Conservation (phyloP, 106 monocot species). For the Iris macrosiphon region DNA sequence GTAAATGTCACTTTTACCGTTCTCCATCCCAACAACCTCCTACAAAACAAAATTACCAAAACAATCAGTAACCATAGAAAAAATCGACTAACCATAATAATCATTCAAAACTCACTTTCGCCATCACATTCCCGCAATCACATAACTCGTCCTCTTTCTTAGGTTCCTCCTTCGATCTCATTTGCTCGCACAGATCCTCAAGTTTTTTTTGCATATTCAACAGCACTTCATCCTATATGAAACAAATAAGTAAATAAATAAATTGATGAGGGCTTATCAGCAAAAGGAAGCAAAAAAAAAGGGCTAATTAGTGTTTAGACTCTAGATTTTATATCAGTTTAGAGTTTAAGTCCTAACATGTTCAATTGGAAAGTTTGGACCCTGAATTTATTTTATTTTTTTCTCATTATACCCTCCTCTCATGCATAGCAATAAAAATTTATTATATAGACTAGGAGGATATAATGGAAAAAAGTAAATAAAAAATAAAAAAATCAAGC, state of each 20-base stretch:
- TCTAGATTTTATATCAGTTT: too few relatives aligned
- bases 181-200: slow-evolving; percentile 67
- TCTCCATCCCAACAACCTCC: slow-evolving; percentile 29
- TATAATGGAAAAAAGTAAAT: too few relatives aligned
- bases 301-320: background rate
- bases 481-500: too few relatives aligned
- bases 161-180: slow-evolving; percentile 30
- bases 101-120: slow-evolving; percentile 18
- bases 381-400: too few relatives aligned
- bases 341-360: too few relatives aligned
- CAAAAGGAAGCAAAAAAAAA: background rate
- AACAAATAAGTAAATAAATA: too few relatives aligned
- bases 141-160: slow-evolving; percentile 7
- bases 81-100: background rate
- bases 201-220: slow-evolving; percentile 79
- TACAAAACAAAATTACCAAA: background rate
- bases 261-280: background rate
- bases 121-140: background rate
- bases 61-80: background rate
- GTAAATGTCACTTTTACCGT: slow-evolving; percentile 17
- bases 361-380: too few relatives aligned
- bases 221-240: slow-evolving; percentile 63
- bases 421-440: too few relatives aligned
- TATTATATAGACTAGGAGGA: too few relatives aligned
- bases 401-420: too few relatives aligned